Conservation (phyloP, 352 stramenopile species). For the Phytopythium ostracodes region DNA sequence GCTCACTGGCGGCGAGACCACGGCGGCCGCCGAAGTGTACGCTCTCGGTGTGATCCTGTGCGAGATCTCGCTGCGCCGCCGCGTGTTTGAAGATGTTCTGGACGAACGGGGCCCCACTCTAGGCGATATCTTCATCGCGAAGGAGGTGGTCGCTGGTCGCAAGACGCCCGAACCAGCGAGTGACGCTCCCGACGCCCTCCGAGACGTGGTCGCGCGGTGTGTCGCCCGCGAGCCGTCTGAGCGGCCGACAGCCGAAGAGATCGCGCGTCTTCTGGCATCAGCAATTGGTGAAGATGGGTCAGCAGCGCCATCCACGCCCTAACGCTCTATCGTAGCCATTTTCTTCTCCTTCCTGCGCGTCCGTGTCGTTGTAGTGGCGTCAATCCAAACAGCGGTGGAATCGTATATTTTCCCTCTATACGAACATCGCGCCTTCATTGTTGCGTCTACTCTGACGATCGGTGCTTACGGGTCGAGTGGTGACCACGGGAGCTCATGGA, state of each 20-base stretch:
- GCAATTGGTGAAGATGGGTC: neutral
- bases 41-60: constrained; percentile 72
- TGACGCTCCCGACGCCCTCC: constrained; percentile 42
- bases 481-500: constrained; percentile 58
- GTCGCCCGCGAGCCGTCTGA: constrained; percentile 41
- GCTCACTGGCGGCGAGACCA: constrained; percentile 38
- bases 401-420: constrained; percentile 1
- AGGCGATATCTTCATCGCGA: constrained; percentile 60
- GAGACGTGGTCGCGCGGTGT: constrained; percentile 35
- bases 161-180: constrained; percentile 36
- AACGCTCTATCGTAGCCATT: neutral
- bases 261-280: neutral
- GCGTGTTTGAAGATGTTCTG: constrained; percentile 40
- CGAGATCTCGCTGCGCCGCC: constrained; percentile 47
- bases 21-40: constrained; percentile 58
- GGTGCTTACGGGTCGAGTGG: neutral
- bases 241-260: constrained; percentile 37
- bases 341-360: neutral
- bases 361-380: neutral
- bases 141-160: constrained; percentile 37
- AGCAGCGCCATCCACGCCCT: neutral
- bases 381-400: neutral
- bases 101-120: constrained; percentile 46
- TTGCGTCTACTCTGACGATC: neutral
- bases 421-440: neutral